Evolutionary conservation across 2,329 filamentous ascomycete species (phyloP), one percentile per base, ranked within the genome.

Genomic region (Atkinsonella texensis): DNA sequence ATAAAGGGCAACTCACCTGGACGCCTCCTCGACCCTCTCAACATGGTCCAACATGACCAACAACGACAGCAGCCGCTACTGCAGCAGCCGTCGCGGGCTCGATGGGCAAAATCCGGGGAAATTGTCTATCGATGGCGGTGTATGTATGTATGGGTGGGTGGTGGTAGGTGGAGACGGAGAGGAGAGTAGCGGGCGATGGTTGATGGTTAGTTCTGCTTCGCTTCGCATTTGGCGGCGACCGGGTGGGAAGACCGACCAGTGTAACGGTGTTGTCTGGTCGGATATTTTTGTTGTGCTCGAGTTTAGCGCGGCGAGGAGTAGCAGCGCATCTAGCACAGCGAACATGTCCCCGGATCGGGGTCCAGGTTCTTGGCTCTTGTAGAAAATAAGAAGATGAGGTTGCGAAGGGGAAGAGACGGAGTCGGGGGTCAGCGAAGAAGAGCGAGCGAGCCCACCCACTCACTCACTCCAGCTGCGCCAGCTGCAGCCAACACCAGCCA

Each of bases 31-130:
- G 38, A 48, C 49, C 38, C 49, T 43, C 20, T 42, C 49, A 20
- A 48, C 31, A 28, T 49, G 52, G 18, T 54, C 51, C 55, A 47
- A 52, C 42, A 46, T 49, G 49, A 33, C 42, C 44, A 43, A 31
- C 33, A 18, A 20, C 52, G 23, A 46, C 48, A 33, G 52, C 47
- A 20, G 39, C 48, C 23, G 41, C 46, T 20, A 20, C 42, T 40
- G 46, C 40, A 6, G 47, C 51, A 32, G 43, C 44, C 31, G 48
- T 53, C 39, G 44, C 44, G n/a, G 12, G 44, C 48, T 23, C 43
- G 38, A 28, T 15, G 31, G 28, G 39, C 51, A 18, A 44, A 43
- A 50, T 47, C 38, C 28, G 48, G 51, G 48, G 51, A 41, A 47
- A 28, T 23, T 17, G 28, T 17, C 17, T 10, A 17, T 17, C 13